Base-by-base conservation (phyloP, 805 yeast genomes). In the Yamadazyma philogaea region DNA sequence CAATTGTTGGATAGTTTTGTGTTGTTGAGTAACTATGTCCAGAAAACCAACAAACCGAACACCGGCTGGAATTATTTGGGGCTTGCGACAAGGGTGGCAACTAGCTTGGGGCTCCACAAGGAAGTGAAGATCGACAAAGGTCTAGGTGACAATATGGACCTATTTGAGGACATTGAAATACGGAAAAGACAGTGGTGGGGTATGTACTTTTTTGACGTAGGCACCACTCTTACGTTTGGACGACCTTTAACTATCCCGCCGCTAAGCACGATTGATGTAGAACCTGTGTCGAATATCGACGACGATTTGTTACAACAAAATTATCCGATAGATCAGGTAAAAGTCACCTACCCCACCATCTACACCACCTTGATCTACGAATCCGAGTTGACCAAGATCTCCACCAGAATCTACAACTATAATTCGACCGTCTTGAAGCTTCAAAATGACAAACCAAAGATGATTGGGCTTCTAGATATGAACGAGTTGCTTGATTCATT, bases 161-260 rank as follows among this genome's bases (percentile, higher is more conserved):
- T 53, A 6, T 48, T 51, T 32, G 54, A 53, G 46, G 54, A 51
- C 28, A 33, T 53, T 14, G 57, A 53, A 30, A 47, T 46, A 12
- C 31, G 57, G 16, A 53, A 53, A 35, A 35, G 57, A n/a, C 53
- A 51, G 30, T 53, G 54, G 53, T 53, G 57, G 57, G 57, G 57
- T 16, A 47, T 53, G 52, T 53, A 53, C 30, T 53, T 49, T 38
- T 49, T 53, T 35, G 57, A 53, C 41, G 57, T 53, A 19, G 57
- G 57, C 6, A 48, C 55, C 5, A 53, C 57, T 0, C 34, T 53
- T 8, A 53, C 57, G 2, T 53, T 51, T 41, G 57, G 57, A 2
- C 41, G 57, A 38, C 57, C 57, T 4, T 37, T 53, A 14, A 47
- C 57, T 2, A 53, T 53, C 6, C 57, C 57, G 8, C 54, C 55